Percentiles rank a stretch among this genome's conserved stretches.
These are phyloP conservation scores for Sedum album DNA, from an alignment of 164 flowering plant genomes.

Conservation along the genomic window DNA sequence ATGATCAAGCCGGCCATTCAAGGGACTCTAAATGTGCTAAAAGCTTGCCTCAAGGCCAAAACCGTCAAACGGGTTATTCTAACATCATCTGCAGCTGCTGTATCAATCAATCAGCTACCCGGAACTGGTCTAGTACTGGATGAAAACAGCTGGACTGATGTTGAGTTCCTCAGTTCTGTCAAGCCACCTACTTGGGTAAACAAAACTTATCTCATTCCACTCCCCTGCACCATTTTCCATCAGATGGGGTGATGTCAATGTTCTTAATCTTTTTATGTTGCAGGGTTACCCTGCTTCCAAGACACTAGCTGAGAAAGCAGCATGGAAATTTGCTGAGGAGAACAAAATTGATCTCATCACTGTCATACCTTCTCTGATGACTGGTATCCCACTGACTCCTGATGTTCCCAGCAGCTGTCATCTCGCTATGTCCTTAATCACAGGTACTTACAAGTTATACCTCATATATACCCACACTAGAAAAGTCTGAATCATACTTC, in stretches of 20 bases:
- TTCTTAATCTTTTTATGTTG: background rate
- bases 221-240: background rate
- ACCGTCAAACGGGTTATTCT: conserved; percentile 56
- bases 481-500: background rate
- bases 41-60: conserved; percentile 47
- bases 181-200: conserved; percentile 79
- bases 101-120: conserved; percentile 30
- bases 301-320: conserved; percentile 55
- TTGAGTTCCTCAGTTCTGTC: conserved; percentile 39
- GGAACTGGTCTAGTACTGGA: conserved; percentile 43
- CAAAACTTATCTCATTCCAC: background rate
- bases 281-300: conserved; percentile 74
- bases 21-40: conserved; percentile 52
- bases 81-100: conserved; percentile 74
- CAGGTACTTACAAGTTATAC: conserved; percentile 26
- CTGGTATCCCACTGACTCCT: conserved; percentile 49
- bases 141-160: conserved; percentile 62
- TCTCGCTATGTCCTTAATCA: conserved; percentile 41
- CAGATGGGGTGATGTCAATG: background rate
- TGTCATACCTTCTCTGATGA: conserved; percentile 52
- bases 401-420: conserved; percentile 41
- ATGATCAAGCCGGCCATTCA: conserved; percentile 72
- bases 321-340: conserved; percentile 62
- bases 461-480: background rate
- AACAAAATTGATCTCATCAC: conserved; percentile 56